These are phyloP conservation scores for Cephalotrichum gorgonifer DNA, from an alignment of 2,329 filamentous ascomycete species.

Conservation along the genomic window DNA sequence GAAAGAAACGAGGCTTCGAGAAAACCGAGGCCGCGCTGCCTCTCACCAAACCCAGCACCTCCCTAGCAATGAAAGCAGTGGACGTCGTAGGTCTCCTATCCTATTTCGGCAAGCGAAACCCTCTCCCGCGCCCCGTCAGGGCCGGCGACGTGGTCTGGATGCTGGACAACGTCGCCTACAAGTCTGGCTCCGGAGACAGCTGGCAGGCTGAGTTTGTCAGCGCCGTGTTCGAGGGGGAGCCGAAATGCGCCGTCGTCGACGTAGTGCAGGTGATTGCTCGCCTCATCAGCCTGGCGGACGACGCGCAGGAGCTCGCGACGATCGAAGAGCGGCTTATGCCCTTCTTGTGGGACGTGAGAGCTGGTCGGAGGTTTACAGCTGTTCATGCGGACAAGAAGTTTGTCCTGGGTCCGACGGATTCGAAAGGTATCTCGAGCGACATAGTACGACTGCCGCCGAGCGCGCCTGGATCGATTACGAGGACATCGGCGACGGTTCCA, in stretches of 20 bases:
- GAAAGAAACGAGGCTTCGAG: conserved; percentile 36
- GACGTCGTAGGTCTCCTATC: conserved; percentile 30
- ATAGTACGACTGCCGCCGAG: conserved; percentile 39
- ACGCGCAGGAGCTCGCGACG: conserved; percentile 45
- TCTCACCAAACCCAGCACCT: conserved; percentile 18
- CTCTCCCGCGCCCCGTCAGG: conserved; percentile 48
- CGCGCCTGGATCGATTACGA: conserved; percentile 32
- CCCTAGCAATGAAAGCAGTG: conserved; percentile 16
- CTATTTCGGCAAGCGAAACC: conserved; percentile 42
- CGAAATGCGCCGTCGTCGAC: conserved; percentile 55
- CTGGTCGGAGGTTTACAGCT: conserved; percentile 58
- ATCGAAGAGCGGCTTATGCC: conserved; percentile 62
- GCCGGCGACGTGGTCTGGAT: conserved; percentile 72
- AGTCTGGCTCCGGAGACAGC: conserved; percentile 29
- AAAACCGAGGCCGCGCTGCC: conserved; percentile 38
- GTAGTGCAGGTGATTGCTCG: conserved; percentile 62
- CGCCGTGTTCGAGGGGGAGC: conserved; percentile 67
- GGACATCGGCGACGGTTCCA: conserved; percentile 39
- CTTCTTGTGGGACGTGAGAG: conserved; percentile 67
- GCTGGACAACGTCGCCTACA: conserved; percentile 80
- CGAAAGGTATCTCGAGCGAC: conserved; percentile 63
- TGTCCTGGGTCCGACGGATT: conserved; percentile 57
- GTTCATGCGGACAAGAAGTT: conserved; percentile 39
- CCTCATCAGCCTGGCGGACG: conserved; percentile 53
- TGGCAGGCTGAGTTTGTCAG: conserved; percentile 82